A percentile compares a stretch with the other conserved stretches of the same genome.
phyloP scores from a whole-genome alignment of 768 basidiomycete genomes.

The Leccinum sublutescens region DNA sequence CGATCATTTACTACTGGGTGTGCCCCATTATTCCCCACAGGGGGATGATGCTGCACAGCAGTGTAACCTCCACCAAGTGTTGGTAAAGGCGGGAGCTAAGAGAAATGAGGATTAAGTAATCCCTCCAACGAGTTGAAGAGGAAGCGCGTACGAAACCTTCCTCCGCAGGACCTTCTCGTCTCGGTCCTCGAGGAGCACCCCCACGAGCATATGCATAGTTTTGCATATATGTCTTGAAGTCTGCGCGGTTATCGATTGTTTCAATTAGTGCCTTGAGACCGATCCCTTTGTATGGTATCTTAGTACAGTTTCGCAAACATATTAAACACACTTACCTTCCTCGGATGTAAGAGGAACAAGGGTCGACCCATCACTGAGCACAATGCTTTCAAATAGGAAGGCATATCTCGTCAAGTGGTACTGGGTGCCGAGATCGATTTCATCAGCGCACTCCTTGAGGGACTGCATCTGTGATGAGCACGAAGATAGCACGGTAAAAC shows the following conservation, averaged over 20 bases:
- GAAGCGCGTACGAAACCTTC: slow-evolving; percentile 84
- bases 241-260: slow-evolving; percentile 88
- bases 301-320: neutral
- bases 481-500: neutral
- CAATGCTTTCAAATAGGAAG: slow-evolving; percentile 88
- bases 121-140: slow-evolving; percentile 3
- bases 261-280: slow-evolving; percentile 88
- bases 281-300: slow-evolving; percentile 38
- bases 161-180: slow-evolving; percentile 85
- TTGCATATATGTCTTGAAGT: slow-evolving; percentile 97
- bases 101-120: slow-evolving; percentile 6
- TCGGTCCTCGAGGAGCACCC: slow-evolving; percentile 62
- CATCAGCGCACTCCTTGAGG: slow-evolving; percentile 93
- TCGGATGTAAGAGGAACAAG: slow-evolving; percentile 71
- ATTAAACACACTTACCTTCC: slow-evolving; percentile 49
- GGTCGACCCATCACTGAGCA: slow-evolving; percentile 85
- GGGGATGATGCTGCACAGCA: slow-evolving; percentile 26
- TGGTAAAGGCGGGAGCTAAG: slow-evolving; percentile 62
- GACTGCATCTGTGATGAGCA: slow-evolving; percentile 45
- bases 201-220: slow-evolving; percentile 93
- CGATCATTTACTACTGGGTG: slow-evolving; percentile 47
- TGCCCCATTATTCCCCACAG: slow-evolving; percentile 26
- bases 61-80: slow-evolving; percentile 36
- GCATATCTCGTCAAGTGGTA: slow-evolving; percentile 95
- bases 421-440: slow-evolving; percentile 96